Base-by-base conservation (phyloP, 768 basidiomycete species). In the Leucocoprinus birnbaumii region DNA sequence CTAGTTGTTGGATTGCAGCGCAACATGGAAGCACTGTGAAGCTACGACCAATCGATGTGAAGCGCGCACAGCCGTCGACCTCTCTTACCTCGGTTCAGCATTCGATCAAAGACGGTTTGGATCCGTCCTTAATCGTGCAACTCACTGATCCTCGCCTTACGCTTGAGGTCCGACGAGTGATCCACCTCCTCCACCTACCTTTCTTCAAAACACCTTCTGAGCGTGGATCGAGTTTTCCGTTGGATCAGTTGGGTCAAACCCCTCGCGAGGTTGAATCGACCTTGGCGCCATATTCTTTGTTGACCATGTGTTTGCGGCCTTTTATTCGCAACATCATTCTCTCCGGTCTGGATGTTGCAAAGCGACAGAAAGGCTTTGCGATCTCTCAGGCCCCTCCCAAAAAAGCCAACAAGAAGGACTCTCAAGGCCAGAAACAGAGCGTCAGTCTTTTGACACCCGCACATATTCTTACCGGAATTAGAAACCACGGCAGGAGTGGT, bases 401-500 rank as follows among this genome's bases (percentile, higher is more conserved):
- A 27, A 61, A 62, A 57, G 47, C 61, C 43, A 54, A 59, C 44
- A 54, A 58, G 34, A 51, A 58, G 49, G 44, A 31, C 5, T 11
- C 49, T 31, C 49, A 59, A 57, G 48, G 56, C 54, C 21, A 53
- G 43, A 47, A 60, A 48, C 48, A 62, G 53, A 21, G 55, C 6
- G 56, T 53, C 19, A 62, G 58, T 40, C 58, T 76, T 38, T 67
- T 80, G 57, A 76, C 74, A 41, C 75, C 78, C 31, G 65, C 72
- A 6, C 78, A 80, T 56, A 67, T 80, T 50, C 61, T 78, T n/a
- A 67, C 66, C 27, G 73, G 76, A 41, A 63, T 77, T 46, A 60
- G 73, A 38, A 42, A 24, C 21, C 44, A 35, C 14, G 42, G 55
- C 21, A 57, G 43, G 42, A 42, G 18, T n/a, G 24, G 22, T 14